Percentiles rank a stretch among this genome's conserved stretches.
These are phyloP conservation scores for Tricholoma bakamatsutake DNA, from an alignment of 768 basidiomycete species.

Conservation along the genomic window DNA sequence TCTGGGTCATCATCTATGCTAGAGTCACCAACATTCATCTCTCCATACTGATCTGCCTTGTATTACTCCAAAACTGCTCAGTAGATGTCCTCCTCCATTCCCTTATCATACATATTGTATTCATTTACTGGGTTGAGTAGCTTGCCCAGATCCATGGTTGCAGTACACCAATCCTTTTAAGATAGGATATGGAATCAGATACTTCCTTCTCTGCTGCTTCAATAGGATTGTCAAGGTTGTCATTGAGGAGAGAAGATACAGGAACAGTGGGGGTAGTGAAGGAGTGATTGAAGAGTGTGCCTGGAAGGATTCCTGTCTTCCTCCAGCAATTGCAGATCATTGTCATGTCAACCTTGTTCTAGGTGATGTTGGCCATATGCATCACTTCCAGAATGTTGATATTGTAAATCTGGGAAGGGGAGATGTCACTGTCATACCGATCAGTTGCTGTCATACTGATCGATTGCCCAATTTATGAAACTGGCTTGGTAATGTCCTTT, in stretches of 20 bases:
- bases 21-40: constrained; percentile 5
- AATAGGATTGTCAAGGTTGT: constrained; percentile 1
- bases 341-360: background rate
- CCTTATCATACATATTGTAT: background rate
- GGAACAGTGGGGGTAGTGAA: constrained; percentile 12
- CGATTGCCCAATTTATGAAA: no score
- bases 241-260: constrained; percentile 16
- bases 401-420: constrained; percentile 24
- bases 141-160: background rate
- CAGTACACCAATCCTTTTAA: constrained; percentile 3
- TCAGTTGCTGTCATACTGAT: no score
- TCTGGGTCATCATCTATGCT: constrained; percentile 5
- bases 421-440: no score
- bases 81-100: constrained; percentile 1
- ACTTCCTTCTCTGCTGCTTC: constrained; percentile 9
- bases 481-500: no score
- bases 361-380: constrained; percentile 19
- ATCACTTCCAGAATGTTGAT: constrained; percentile 30
- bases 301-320: background rate
- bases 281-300: constrained; percentile 4
- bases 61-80: background rate
- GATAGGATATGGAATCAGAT: background rate
- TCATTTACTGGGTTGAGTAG: constrained; percentile 3
- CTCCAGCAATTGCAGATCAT: constrained; percentile 1
- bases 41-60: background rate